These are phyloP conservation scores for Claviceps cyperi DNA, from an alignment of 2,329 filamentous ascomycete genomes.

Conservation along the genomic window DNA sequence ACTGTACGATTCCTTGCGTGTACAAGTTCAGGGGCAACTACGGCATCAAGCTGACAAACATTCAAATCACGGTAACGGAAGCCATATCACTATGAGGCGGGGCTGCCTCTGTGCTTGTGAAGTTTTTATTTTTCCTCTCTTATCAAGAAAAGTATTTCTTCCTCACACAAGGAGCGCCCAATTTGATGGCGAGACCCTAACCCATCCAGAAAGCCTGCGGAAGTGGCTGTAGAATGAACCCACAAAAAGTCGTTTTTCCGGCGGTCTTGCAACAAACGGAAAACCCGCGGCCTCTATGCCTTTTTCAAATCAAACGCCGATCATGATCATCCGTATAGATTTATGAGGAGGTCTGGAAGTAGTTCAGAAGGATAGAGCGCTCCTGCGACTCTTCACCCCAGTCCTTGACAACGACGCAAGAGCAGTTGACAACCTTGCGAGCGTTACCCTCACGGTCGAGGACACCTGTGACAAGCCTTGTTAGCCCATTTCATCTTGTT, in stretches of 20 bases:
- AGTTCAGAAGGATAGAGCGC: slow-evolving; percentile 98
- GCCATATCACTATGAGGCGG: not conserved
- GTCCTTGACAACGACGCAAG: slow-evolving; percentile 98
- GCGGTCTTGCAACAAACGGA: slow-evolving; percentile 15
- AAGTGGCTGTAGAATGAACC: slow-evolving; percentile 33
- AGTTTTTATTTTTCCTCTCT: slow-evolving; percentile 22
- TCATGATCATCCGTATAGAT: slow-evolving; percentile 8
- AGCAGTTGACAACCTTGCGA: slow-evolving; percentile 99
- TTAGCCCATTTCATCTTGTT: slow-evolving; percentile 15
- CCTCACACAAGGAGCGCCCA: slow-evolving; percentile 20
- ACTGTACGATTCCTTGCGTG: too few relatives aligned
- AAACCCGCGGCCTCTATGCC: slow-evolving; percentile 25
- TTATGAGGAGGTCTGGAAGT: slow-evolving; percentile 91
- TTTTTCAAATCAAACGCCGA: slow-evolving; percentile 21
- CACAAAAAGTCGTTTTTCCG: slow-evolving; percentile 20
- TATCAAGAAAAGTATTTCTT: slow-evolving; percentile 13
- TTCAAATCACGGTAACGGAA: not conserved
- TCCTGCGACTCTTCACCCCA: slow-evolving; percentile 99
- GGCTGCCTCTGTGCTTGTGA: not conserved
- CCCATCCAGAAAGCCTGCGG: slow-evolving; percentile 30
- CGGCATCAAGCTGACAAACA: not conserved
- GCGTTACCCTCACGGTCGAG: slow-evolving; percentile 98
- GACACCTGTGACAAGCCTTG: slow-evolving; percentile 49
- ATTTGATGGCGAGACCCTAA: slow-evolving; percentile 18
- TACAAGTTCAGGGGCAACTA: not conserved